These are phyloP conservation scores for Diaporthe capsici DNA, from an alignment of 2,329 filamentous ascomycete genomes.

Conservation along the genomic window DNA sequence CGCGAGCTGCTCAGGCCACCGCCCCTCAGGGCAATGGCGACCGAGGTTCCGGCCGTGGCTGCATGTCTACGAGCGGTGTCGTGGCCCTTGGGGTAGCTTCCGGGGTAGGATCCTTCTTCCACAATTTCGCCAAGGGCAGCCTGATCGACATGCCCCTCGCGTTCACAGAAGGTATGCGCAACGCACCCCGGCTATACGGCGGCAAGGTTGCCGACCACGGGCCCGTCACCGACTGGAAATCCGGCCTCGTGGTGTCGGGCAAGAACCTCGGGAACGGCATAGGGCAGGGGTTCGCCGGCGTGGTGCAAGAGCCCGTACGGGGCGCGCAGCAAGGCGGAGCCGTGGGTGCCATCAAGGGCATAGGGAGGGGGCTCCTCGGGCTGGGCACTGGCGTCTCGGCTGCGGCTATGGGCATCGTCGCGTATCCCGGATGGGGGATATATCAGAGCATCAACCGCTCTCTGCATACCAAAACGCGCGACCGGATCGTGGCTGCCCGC, in stretches of 20 bases:
- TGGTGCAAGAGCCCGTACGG: constrained; percentile 1
- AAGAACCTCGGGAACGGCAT: background rate
- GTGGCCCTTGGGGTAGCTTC: background rate
- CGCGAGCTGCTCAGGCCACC: background rate
- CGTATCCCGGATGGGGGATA: constrained; percentile 1
- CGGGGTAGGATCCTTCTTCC: background rate
- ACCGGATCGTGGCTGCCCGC: background rate
- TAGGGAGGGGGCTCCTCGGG: background rate
- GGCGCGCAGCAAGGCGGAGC: background rate
- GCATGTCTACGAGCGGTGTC: background rate
- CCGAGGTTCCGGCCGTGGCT: background rate
- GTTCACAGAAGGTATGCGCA: background rate
- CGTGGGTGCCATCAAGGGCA: background rate
- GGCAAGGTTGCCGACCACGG: background rate
- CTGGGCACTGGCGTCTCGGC: background rate
- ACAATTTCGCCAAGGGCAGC: constrained; percentile 5
- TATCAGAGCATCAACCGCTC: constrained; percentile 18
- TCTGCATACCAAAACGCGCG: constrained; percentile 1
- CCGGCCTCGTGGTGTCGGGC: background rate
- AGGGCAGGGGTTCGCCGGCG: background rate
- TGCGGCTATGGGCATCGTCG: constrained; percentile 4
- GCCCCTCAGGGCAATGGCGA: no score
- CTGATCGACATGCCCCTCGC: constrained; percentile 16
- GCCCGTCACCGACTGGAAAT: background rate
- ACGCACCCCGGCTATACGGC: background rate